A percentile compares a stretch with the other conserved stretches of the same genome.
These are phyloP conservation scores for Epichloe hybrida DNA, from an alignment of 2,329 filamentous ascomycete genomes.

Conservation along the genomic window DNA sequence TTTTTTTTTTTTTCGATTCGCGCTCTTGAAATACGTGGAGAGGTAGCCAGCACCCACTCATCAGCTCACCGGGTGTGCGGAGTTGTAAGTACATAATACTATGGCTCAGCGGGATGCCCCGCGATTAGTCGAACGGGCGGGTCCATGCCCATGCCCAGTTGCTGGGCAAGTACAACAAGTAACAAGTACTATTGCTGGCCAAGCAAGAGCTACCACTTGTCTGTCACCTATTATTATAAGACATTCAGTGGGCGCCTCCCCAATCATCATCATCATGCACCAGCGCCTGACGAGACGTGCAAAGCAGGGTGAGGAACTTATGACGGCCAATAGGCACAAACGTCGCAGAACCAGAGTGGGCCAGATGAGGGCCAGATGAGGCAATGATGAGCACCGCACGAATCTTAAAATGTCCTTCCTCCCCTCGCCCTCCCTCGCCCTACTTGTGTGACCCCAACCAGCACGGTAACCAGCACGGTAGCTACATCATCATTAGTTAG, in stretches of 20 bases:
- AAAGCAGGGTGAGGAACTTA: background rate
- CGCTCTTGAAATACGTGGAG: background rate
- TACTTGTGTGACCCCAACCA: background rate
- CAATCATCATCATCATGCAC: background rate
- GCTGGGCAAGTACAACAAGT: background rate
- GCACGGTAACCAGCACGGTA: background rate
- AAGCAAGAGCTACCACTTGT: slow-evolving; percentile 6
- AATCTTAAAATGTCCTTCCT: background rate
- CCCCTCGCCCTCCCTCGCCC: background rate
- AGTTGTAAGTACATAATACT: too few relatives aligned
- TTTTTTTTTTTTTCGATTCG: background rate
- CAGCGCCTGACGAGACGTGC: background rate
- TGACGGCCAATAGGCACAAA: too few relatives aligned
- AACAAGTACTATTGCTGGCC: too few relatives aligned
- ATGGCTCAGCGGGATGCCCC: too few relatives aligned
- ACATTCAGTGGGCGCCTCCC: background rate
- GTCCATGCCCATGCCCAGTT: too few relatives aligned
- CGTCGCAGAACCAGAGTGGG: too few relatives aligned
- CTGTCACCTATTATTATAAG: slow-evolving; percentile 3
- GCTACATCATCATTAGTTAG: background rate
- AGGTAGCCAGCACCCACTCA: background rate
- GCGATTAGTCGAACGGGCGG: too few relatives aligned
- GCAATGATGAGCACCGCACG: too few relatives aligned
- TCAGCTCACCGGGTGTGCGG: too few relatives aligned
- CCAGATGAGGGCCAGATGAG: too few relatives aligned